These are phyloP conservation scores for Cercospora sesami DNA, from an alignment of 2,329 filamentous ascomycete genomes.

Conservation along the genomic window DNA sequence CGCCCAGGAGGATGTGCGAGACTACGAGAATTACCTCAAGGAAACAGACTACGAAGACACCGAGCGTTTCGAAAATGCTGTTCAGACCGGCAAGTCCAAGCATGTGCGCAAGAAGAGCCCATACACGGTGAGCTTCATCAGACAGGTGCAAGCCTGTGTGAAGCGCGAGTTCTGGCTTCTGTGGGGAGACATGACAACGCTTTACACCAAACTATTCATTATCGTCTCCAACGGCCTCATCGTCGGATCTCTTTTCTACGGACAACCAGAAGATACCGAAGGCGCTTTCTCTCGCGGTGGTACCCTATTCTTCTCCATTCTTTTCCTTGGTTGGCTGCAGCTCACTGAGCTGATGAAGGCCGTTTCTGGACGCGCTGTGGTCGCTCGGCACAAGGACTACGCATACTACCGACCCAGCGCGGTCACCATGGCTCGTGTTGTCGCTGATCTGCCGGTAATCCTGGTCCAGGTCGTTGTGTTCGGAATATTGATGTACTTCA, in stretches of 20 bases:
- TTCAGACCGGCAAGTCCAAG: conserved; percentile 66
- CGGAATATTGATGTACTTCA: conserved; percentile 65
- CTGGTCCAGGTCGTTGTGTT: conserved; percentile 61
- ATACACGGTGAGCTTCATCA: conserved; percentile 73
- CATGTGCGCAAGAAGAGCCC: conserved; percentile 65
- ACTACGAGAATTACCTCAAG: conserved; percentile 60
- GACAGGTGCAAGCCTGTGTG: conserved; percentile 69
- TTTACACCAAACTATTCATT: conserved; percentile 78
- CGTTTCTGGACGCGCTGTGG: conserved; percentile 69
- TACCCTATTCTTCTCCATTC: conserved; percentile 64
- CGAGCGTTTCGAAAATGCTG: conserved; percentile 61
- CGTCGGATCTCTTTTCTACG: conserved; percentile 77
- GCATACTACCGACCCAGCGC: conserved; percentile 70
- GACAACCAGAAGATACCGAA: conserved; percentile 58
- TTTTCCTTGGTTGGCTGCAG: conserved; percentile 70
- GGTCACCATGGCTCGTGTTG: conserved; percentile 60
- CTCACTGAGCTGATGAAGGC: conserved; percentile 77
- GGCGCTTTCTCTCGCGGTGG: conserved; percentile 66
- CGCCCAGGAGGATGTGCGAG: conserved; percentile 61
- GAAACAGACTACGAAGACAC: conserved; percentile 61
- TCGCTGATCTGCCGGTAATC: conserved; percentile 64
- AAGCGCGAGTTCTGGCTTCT: conserved; percentile 77
- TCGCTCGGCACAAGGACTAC: conserved; percentile 66
- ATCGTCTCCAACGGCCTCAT: conserved; percentile 73
- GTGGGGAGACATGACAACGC: conserved; percentile 69